A percentile compares a stretch with the other conserved stretches of the same genome.
These are phyloP conservation scores for Arxiozyma slooffiae DNA, from an alignment of 1,139 yeast species.

Conservation along the genomic window DNA sequence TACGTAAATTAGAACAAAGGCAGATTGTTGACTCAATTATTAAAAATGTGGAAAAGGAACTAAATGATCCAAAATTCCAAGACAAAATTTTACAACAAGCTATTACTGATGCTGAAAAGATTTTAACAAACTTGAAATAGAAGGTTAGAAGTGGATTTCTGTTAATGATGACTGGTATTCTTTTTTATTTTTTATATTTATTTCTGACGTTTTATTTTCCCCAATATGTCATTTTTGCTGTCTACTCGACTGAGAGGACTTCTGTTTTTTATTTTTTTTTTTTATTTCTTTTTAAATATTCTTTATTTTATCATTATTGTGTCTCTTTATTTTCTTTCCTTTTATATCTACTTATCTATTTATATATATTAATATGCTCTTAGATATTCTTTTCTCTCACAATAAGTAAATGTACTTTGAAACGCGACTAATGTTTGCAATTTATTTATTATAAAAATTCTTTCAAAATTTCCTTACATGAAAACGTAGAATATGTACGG, in stretches of 20 bases:
- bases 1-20: conserved; percentile 92
- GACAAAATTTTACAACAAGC: conserved; percentile 85
- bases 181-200: no score
- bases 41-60: conserved; percentile 78
- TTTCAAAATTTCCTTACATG: no score
- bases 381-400: conserved; percentile 2
- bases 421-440: neutral
- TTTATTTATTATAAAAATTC: no score
- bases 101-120: conserved; percentile 80
- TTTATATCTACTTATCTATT: neutral
- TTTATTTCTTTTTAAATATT: no score
- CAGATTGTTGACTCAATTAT: conserved; percentile 81
- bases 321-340: neutral
- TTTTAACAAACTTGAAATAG: conserved; percentile 40
- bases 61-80: conserved; percentile 85
- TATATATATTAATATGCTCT: conserved; percentile 2
- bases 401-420: neutral
- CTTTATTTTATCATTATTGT: neutral
- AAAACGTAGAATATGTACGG: no score
- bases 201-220: neutral
- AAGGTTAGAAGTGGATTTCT: neutral
- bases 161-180: neutral
- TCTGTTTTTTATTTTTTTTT: neutral
- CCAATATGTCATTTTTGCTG: neutral
- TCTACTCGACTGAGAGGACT: neutral